Evolutionary conservation across 306 rosid species (phyloP).

Genomic region (Lathyrus tuberosus): DNA sequence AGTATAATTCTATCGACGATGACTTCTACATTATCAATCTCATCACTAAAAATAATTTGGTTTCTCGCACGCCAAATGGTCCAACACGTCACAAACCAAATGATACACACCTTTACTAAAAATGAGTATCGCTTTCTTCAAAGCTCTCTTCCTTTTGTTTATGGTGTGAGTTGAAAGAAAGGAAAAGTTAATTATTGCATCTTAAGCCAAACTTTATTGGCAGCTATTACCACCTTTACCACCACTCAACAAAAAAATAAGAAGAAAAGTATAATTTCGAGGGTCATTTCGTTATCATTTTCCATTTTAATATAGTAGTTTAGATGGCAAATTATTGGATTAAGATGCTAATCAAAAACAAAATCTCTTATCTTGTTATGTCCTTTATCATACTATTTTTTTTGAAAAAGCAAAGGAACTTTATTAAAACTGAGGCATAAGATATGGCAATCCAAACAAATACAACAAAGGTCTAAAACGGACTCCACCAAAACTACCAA

Average conservation of each 20-base stretch:
- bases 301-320: constrained; percentile 17
- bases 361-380: constrained; percentile 34
- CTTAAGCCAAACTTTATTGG: constrained; percentile 29
- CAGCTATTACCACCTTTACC: constrained; percentile 13
- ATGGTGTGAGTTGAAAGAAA: constrained; percentile 39
- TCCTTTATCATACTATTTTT: constrained; percentile 34
- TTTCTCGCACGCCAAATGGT: too few relatives aligned
- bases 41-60: too few relatives aligned
- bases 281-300: constrained; percentile 31
- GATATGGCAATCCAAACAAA: too few relatives aligned
- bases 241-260: constrained; percentile 23
- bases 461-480: too few relatives aligned
- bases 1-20: too few relatives aligned
- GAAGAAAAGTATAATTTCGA: constrained; percentile 1
- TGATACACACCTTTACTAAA: too few relatives aligned
- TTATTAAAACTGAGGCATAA: too few relatives aligned
- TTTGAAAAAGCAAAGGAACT: too few relatives aligned
- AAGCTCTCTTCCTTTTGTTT: constrained; percentile 32
- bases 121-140: constrained; percentile 31
- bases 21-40: too few relatives aligned
- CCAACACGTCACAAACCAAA: too few relatives aligned
- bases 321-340: constrained; percentile 26
- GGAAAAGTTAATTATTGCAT: constrained; percentile 27
- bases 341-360: constrained; percentile 43
- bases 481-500: too few relatives aligned